phyloP scores from a whole-genome alignment of 108 stramenopile species.

The Cylindrotheca closterium region DNA sequence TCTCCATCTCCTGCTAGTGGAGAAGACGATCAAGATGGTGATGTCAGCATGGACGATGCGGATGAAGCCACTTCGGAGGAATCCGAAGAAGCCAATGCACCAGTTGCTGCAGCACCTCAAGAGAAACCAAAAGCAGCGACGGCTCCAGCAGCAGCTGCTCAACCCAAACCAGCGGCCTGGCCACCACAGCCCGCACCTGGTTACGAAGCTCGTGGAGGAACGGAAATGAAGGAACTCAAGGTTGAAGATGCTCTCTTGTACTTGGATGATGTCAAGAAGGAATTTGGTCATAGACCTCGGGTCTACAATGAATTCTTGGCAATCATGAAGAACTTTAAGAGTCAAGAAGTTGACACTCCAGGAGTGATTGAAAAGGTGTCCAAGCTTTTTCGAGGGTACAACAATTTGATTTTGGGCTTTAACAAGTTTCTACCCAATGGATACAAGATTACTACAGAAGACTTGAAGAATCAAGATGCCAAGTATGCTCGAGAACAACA shows the following conservation, averaged over 20 bases:
- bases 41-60: too few relatives aligned
- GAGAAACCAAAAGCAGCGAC: not conserved
- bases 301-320: constrained; percentile 99
- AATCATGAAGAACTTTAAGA: constrained; percentile 98
- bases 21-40: too few relatives aligned
- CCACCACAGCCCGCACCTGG: constrained; percentile 2
- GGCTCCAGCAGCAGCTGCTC: constrained; percentile 3
- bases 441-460: constrained; percentile 89
- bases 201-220: not conserved
- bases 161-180: not conserved
- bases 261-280: constrained; percentile 89
- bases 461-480: constrained; percentile 53
- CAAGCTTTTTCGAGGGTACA: constrained; percentile 88
- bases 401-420: constrained; percentile 92
- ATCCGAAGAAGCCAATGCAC: not conserved
- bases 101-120: not conserved
- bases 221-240: constrained; percentile 67
- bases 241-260: constrained; percentile 92
- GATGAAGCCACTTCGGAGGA: too few relatives aligned
- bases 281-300: constrained; percentile 93
- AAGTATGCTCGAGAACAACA: constrained; percentile 29
- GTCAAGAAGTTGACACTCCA: constrained; percentile 90
- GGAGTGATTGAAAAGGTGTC: constrained; percentile 86
- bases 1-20: too few relatives aligned
- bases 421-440: constrained; percentile 94